A percentile compares a stretch with the other conserved stretches of the same genome.
These are phyloP conservation scores for Nicotiana attenuata DNA, from an alignment of 257 asterid genomes.

Conservation along the genomic window DNA sequence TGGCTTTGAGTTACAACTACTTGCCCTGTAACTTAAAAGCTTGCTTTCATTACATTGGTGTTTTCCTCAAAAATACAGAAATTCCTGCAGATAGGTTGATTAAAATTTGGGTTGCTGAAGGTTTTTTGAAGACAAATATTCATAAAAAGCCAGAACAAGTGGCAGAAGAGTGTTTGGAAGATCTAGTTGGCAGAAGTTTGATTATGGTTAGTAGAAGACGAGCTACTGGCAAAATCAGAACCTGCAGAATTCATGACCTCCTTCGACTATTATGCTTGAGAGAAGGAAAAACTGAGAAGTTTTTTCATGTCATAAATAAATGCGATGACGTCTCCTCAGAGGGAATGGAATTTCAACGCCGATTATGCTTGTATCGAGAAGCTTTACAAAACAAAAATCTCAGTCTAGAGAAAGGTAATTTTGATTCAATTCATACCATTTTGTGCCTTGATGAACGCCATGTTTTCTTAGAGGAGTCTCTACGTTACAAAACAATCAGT, in stretches of 20 bases:
- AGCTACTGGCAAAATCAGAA: not conserved
- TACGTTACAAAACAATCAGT: not conserved
- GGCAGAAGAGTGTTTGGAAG: not conserved
- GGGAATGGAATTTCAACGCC: not conserved
- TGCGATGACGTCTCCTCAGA: not conserved
- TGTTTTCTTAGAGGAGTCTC: not conserved
- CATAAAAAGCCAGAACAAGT: not conserved
- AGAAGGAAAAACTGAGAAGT: not conserved
- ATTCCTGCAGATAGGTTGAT: not conserved
- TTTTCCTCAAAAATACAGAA: not conserved
- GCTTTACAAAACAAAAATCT: not conserved
- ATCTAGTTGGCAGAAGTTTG: slow-evolving; percentile 7
- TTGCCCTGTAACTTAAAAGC: not conserved
- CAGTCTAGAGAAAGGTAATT: not conserved
- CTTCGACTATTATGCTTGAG: slow-evolving; percentile 7
- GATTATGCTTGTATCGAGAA: not conserved
- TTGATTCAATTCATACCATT: not conserved
- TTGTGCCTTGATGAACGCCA: not conserved
- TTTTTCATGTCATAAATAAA: not conserved
- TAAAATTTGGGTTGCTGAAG: slow-evolving; percentile 12
- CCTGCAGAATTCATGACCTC: slow-evolving; percentile 13
- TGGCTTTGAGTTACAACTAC: too few relatives aligned
- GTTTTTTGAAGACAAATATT: not conserved
- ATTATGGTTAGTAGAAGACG: not conserved
- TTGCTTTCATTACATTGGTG: slow-evolving; percentile 7